Evolutionary conservation across 805 yeast genomes (phyloP).

Genomic region (Hanseniaspora guilliermondii): DNA sequence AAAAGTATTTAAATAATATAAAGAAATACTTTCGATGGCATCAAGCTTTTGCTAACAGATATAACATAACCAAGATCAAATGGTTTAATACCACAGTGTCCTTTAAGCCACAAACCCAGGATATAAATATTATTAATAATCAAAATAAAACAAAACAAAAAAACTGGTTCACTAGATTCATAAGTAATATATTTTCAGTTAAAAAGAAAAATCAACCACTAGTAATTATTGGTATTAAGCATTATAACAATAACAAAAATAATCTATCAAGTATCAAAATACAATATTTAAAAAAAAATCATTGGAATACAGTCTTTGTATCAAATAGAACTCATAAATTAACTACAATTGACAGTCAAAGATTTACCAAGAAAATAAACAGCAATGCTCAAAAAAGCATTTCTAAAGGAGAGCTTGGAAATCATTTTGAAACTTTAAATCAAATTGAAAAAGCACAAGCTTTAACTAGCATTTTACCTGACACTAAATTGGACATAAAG

Average conservation of each 20-base stretch:
- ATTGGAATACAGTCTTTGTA: background rate
- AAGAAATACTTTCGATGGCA: background rate
- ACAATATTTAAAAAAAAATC: background rate
- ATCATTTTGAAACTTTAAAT: background rate
- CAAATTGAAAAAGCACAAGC: background rate
- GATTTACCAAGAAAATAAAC: background rate
- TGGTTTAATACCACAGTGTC: background rate
- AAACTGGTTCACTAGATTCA: background rate
- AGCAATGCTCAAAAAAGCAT: background rate
- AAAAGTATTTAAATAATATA: background rate
- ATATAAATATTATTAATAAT: background rate
- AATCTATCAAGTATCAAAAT: background rate
- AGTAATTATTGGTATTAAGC: constrained; percentile 1
- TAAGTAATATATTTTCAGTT: background rate
- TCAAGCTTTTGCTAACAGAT: background rate
- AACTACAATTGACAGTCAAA: background rate
- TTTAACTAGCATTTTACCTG: background rate
- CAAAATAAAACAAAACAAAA: background rate
- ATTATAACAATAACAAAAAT: background rate
- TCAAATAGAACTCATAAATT: constrained; percentile 5
- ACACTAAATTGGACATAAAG: background rate
- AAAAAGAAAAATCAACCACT: background rate
- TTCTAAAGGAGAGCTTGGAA: background rate
- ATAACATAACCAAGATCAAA: background rate
- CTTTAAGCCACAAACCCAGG: background rate